Percentiles rank a stretch among this genome's conserved stretches.
Conservation (phyloP, 495 filamentous ascomycete species). For the Jackrogersella multiformis region DNA sequence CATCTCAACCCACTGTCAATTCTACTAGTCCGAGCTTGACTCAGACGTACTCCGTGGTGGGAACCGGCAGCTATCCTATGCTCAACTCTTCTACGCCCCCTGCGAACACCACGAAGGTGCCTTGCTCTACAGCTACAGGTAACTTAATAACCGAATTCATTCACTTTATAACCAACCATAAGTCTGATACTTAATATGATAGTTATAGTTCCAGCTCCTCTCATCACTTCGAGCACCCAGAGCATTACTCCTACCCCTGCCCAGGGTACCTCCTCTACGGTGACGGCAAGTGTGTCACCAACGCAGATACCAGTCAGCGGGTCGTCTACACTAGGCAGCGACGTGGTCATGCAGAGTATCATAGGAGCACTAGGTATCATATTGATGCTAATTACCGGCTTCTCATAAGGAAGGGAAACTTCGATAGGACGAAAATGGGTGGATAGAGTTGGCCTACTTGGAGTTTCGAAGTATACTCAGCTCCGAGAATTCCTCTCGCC, state of each 20-base stretch:
- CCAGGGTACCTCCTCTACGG: slow-evolving; percentile 10
- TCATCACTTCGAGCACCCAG: background rate
- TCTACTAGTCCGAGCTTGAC: slow-evolving; percentile 8
- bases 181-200: slow-evolving; percentile 11
- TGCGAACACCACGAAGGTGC: slow-evolving; percentile 23
- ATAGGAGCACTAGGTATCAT: slow-evolving; percentile 3
- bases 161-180: background rate
- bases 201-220: slow-evolving; percentile 12
- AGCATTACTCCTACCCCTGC: slow-evolving; percentile 9
- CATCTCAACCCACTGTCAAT: background rate
- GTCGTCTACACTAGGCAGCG: background rate
- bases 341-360: background rate
- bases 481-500: background rate
- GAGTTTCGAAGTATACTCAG: background rate
- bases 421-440: background rate
- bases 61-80: background rate
- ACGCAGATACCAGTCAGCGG: slow-evolving; percentile 31
- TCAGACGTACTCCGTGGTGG: background rate
- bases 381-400: slow-evolving; percentile 5
- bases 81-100: slow-evolving; percentile 14
- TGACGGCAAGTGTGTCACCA: slow-evolving; percentile 12
- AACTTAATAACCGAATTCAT: background rate
- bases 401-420: slow-evolving; percentile 4
- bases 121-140: slow-evolving; percentile 39
- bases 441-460: slow-evolving; percentile 11